Conservation (phyloP, 306 rosid genomes). For the Arachis hypogaea region DNA sequence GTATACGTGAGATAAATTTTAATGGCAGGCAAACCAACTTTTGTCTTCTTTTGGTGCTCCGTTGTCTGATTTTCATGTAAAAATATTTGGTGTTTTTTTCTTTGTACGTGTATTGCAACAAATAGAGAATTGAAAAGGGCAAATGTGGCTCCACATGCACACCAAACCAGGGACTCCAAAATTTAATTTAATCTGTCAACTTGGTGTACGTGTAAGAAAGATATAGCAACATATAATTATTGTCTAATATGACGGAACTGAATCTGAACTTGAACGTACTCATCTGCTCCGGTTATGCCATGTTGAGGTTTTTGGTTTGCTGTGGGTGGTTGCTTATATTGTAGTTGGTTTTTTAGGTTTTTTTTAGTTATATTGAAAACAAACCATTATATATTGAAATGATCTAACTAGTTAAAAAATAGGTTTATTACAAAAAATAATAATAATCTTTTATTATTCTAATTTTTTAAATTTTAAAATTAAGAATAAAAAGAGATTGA, state of each 20-base stretch:
- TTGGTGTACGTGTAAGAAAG: conserved; percentile 11
- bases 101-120: not conserved
- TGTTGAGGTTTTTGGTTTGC: not conserved
- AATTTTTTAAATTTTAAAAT: no score
- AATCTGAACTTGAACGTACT: conserved; percentile 19
- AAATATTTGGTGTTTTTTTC: not conserved
- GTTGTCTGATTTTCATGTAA: not conserved
- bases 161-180: conserved; percentile 23
- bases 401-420: no score
- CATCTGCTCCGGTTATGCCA: conserved; percentile 30
- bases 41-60: not conserved
- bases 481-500: no score
- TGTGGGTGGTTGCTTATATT: not conserved
- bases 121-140: conserved; percentile 26
- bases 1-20: no score
- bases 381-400: no score
- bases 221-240: conserved; percentile 7
- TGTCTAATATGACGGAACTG: conserved; percentile 10
- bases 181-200: conserved; percentile 14
- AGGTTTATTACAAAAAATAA: no score
- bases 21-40: not conserved
- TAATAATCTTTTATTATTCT: no score
- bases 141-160: conserved; percentile 31
- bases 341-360: no score
- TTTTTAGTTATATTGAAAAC: no score